Evolutionary conservation across 148 eudicot species (phyloP), one percentile per base, ranked within the genome.

Genomic region (Amaranthus palmeri): DNA sequence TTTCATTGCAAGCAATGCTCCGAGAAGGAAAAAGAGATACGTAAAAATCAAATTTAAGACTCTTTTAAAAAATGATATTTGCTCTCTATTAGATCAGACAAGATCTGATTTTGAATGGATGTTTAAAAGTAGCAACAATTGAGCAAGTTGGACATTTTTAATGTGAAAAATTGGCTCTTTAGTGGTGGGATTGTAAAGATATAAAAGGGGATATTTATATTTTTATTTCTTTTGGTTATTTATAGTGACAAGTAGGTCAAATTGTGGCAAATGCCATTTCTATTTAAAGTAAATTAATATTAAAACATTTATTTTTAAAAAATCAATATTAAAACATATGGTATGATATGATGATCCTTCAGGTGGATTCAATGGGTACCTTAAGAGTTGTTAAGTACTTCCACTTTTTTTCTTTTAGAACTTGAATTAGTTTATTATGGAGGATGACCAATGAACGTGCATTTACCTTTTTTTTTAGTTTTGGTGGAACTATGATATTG

Each of bases 291-390:
- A 45, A 36, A 51, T 47, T 41, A 76, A 53, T 70, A 54, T 63
- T 25, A 9, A 62, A 70, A 74, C 74, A 76, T 75, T n/a, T n/a
- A n/a, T n/a, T n/a, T n/a, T n/a, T n/a, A n/a, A n/a, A n/a, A 45
- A 36, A 51, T 47, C n/a, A 76, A 53, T 70, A 54, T 63, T 25
- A 9, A 62, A 70, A 74, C 74, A 76, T 75, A 68, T 67, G 72
- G 8, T 68, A 75, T 75, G 79, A 68, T 67, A 68, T 8, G 60
- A 75, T 75, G 79, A 76, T 76, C 70, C 74, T 49, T 76, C 79
- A 76, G 74, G 79, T 76, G 69, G 64, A 53, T 76, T 70, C 69
- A 76, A 62, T 42, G 69, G 69, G 62, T 17, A 17, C 12, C 58
- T 17, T 25, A 9, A 54, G 4, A 17, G 2, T 41, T 53, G 11